Percentiles rank a stretch among this genome's conserved stretches.
These are phyloP conservation scores for Cyberlindnera mrakii DNA, from an alignment of 805 yeast species.

Conservation along the genomic window DNA sequence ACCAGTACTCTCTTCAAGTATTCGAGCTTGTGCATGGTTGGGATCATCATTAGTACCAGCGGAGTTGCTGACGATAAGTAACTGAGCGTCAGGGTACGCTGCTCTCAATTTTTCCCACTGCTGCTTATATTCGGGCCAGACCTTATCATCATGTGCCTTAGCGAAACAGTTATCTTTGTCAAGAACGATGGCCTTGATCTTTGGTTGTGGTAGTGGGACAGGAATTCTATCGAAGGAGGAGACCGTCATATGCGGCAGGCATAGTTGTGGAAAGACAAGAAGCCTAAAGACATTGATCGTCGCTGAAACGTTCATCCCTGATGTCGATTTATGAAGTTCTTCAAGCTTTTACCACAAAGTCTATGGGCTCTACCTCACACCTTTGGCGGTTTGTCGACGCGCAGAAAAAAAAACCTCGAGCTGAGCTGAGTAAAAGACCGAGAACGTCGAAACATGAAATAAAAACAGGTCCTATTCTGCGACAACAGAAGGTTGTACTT, in stretches of 20 bases:
- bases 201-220: constrained; percentile 38
- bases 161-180: constrained; percentile 98
- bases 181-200: constrained; percentile 70
- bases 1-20: constrained; percentile 59
- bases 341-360: no score
- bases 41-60: constrained; percentile 85
- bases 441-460: no score
- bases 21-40: constrained; percentile 50
- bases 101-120: constrained; percentile 50
- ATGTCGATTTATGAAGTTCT: neutral
- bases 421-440: no score
- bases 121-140: constrained; percentile 66
- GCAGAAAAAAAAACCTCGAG: no score
- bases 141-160: constrained; percentile 66
- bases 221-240: constrained; percentile 55
- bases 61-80: constrained; percentile 82
- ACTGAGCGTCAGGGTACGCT: constrained; percentile 54
- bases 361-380: no score
- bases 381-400: no score
- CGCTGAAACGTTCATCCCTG: constrained; percentile 62
- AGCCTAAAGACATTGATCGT: constrained; percentile 62
- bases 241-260: constrained; percentile 57
- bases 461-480: no score
- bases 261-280: constrained; percentile 55
- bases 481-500: no score